Evolutionary conservation across 1,284 basidiomycete genomes (phyloP), one percentile per base, ranked within the genome.

Genomic region (Trametes sp.): DNA sequence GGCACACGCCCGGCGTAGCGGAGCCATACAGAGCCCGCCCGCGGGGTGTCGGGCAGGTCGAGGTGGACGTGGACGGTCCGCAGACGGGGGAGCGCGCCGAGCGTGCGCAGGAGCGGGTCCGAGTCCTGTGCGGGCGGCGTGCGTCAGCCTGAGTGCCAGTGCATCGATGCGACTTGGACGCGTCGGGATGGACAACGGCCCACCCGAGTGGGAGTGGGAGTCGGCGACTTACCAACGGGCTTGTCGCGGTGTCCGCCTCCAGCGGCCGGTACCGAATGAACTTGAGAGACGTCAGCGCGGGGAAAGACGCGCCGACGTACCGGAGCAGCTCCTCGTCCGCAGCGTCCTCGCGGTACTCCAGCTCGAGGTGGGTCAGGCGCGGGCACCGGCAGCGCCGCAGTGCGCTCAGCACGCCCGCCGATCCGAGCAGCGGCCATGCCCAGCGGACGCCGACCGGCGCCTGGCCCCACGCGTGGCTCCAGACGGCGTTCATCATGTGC

Each of bases 311-410:
- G 16, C 31, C 54, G 16, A 56, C 19, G 33, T 26, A 26, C 14
- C 7, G 14, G 10, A 56, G 10, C 16, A 56, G 54, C 21, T 36
- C 33, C 1, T 19, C 23, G n/a, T 56, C 44, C 6, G 19, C 31
- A 24, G 28, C 54, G 44, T 38, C 45, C 4, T 26, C 54, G 7
- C 23, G 31, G 28, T 56, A 56, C 33, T 56, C 54, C 7, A 56
- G 23, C 23, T 35, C 23, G 1, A 56, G 45, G 11, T 16, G 4
- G 5, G 23, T 9, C 2, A 56, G 45, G 5, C 7, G 10, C 14
- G 54, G 44, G 4, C 46, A 28, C 1, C 11, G 16, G 24, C 54
- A 56, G 14, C n/a, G 29, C 5, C 54, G 45, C 7, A 56, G 24
- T n/a, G 48, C 26, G 1, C 11, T 0, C 33, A 56, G 41, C 33